phyloP scores from a whole-genome alignment of 768 basidiomycete genomes.

The Hypsizygus marmoreus region DNA sequence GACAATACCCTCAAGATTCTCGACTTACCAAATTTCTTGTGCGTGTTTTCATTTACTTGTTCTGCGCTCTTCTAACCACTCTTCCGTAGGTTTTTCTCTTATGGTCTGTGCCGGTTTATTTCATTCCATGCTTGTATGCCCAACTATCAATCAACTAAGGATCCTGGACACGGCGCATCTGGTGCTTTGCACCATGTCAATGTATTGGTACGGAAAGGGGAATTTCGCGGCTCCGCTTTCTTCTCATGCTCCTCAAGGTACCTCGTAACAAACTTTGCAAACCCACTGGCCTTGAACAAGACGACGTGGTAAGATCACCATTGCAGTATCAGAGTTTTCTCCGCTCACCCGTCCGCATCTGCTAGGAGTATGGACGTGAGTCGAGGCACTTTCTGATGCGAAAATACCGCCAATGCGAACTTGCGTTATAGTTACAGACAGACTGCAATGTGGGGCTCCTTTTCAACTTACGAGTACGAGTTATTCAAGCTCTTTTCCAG shows the following conservation, averaged over 20 bases:
- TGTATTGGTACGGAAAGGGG: constrained; percentile 41
- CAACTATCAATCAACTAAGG: constrained; percentile 20
- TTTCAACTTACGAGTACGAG: not conserved
- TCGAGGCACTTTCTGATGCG: not conserved
- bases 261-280: constrained; percentile 45
- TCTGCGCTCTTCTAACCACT: not conserved
- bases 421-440: constrained; percentile 45
- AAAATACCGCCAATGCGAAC: constrained; percentile 12
- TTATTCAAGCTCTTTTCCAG: constrained; percentile 20
- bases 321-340: not conserved
- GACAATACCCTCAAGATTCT: constrained; percentile 43
- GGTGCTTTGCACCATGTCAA: constrained; percentile 41
- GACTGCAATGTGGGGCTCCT: constrained; percentile 47
- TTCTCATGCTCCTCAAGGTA: constrained; percentile 35
- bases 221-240: not conserved
- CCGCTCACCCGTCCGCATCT: not conserved
- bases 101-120: constrained; percentile 25
- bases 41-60: constrained; percentile 3
- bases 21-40: constrained; percentile 42
- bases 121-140: not conserved
- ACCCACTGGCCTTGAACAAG: constrained; percentile 34
- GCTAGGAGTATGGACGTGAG: constrained; percentile 46
- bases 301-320: constrained; percentile 42
- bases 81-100: constrained; percentile 35
- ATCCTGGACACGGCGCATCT: constrained; percentile 47